Evolutionary conservation across 495 filamentous ascomycete genomes (phyloP), one percentile per base, ranked within the genome.

Genomic region (Chaetomidium leptoderma): DNA sequence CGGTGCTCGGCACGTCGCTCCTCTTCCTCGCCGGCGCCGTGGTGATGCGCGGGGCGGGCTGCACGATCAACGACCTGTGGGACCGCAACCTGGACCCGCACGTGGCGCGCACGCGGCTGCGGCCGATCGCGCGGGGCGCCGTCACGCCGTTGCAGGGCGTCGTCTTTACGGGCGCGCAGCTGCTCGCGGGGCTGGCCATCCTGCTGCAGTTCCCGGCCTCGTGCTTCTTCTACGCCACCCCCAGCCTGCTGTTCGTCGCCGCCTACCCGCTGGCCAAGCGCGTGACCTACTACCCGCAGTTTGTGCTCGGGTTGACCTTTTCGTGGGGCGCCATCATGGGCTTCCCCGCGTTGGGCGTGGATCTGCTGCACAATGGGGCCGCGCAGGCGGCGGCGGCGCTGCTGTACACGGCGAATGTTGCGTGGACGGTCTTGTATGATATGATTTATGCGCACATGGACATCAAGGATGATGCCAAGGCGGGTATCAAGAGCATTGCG

Each of bases 391-490:
- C 88, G 0, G 88, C 91, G 10, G 83, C 78, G 3, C 80, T 84
- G 27, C 75, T 98, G 40, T 97, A 97, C 71, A 74, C 81, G 16
- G 92, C 88, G 60, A 96, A 92, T 66, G 77, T 96, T 26, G 85
- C 91, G 1, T 98, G 93, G 93, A 96, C 93, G 10, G 82, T 97
- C 40, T 69, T 97, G 55, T 98, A 98, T 66, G 93, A 98, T 73
- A 97, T 96, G 86, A 95, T 98, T 19, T 98, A 98, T 73, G 93
- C 95, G 32, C 92, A 97, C 73, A 96, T 97, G 87, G 93, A 98
- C 61, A 92, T 98, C 69, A 88, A 87, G 66, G 93, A 98, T 63
- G 93, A 98, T 68, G 83, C 84, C 32, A 88, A 88, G 68, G 92
- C 88, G 0, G 93, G 93, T 1, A 96, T 98, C 74, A 97, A 96